Evolutionary conservation across 352 stramenopile species (phyloP), one percentile per base, ranked within the genome.

Genomic region (Globisporangium lucens): DNA sequence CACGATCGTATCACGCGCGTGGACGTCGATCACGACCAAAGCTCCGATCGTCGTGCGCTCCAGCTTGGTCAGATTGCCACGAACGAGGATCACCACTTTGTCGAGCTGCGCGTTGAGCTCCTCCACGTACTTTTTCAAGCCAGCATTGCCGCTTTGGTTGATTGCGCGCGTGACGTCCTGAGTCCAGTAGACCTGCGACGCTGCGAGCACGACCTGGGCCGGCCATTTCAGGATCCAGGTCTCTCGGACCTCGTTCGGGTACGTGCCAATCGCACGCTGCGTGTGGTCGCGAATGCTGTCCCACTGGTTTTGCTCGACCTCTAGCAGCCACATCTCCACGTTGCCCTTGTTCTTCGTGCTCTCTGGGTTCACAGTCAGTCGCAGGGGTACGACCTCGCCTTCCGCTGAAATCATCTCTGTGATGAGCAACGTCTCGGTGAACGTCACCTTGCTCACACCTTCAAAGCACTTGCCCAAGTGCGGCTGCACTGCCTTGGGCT

Each of bases 181-280:
- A 1, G 95, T 99, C 95, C 95, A 99, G 70, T 97, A 98, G 9
- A 98, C 88, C 66, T 97, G 90, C 4, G 85, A 97, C 3, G 90
- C 90, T 5, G 87, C 95, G 2, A 99, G 76, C 5, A 99, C 91
- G 27, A 98, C 92, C 74, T 99, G 95, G 0, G 92, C 95, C 6
- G 95, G 94, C 95, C 94, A 98, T 29, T 97, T 80, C 1, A 98
- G 75, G 58, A 98, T 94, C 95, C 95, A 99, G 24, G 86, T 63
- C 59, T 96, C 90, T 13, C 96, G 86, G 7, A 74, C 49, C 58
- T 91, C 79, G 7, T 75, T 68, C 29, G 81, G 75, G 73, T 99
- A 99, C 20, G 92, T 88, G 2, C 75, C 79, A 15, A 98, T 87
- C 3, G 94, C 89, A 0, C 82, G 80, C 33, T 93, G 85, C n/a